A percentile compares a stretch with the other conserved stretches of the same genome.
Conservation (phyloP, 1,139 yeast species). For the Zygoascus meyerae region DNA sequence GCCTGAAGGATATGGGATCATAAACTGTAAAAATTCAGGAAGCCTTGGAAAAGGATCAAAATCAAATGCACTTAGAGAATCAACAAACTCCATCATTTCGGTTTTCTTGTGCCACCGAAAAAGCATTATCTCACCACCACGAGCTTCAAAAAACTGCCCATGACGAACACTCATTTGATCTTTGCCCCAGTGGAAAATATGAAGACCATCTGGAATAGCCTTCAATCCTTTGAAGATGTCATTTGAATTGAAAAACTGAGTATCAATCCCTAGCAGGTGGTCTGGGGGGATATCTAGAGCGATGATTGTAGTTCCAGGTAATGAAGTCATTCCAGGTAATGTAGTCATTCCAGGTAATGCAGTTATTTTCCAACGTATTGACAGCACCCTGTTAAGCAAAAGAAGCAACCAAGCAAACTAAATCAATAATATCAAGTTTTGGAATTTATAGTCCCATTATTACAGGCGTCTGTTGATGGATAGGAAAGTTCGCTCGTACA, state of each 20-base stretch:
- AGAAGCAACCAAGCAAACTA: too few species aligned
- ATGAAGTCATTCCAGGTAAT: too few species aligned
- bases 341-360: too few species aligned
- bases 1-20: slow-evolving; percentile 30
- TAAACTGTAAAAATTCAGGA: slow-evolving; percentile 29
- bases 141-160: slow-evolving; percentile 30
- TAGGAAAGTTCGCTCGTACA: too few species aligned
- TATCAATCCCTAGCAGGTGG: slow-evolving; percentile 38
- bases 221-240: slow-evolving; percentile 35
- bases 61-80: slow-evolving; percentile 28
- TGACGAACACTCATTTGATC: slow-evolving; percentile 27
- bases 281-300: slow-evolving; percentile 27
- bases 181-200: slow-evolving; percentile 37
- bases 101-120: slow-evolving; percentile 28
- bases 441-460: too few species aligned
- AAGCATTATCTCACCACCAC: slow-evolving; percentile 22
- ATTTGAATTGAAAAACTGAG: slow-evolving; percentile 36
- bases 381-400: too few species aligned
- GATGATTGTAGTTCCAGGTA: slow-evolving; percentile 29
- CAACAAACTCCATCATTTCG: slow-evolving; percentile 28
- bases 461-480: too few species aligned
- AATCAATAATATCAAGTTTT: too few species aligned
- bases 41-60: slow-evolving; percentile 18
- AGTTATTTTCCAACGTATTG: not conserved
- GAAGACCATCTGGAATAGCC: slow-evolving; percentile 36